Evolutionary conservation across 140 eudicot genomes (phyloP).

Genomic region (Ambrosia hybrid): DNA sequence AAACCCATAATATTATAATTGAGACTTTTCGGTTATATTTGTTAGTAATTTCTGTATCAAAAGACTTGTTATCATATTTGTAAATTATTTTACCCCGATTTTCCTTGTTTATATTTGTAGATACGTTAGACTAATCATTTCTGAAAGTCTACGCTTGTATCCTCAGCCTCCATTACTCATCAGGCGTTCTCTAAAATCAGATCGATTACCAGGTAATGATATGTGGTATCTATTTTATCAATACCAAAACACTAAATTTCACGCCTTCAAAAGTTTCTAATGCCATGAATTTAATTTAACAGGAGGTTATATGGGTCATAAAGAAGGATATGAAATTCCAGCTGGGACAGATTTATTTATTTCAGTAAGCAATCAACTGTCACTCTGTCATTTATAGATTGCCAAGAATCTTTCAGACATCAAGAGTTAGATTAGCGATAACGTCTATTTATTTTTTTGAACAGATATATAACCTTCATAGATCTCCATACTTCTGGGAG

Average conservation of each 20-base stretch:
- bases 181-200: constrained; percentile 79
- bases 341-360: constrained; percentile 86
- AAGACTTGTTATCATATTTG: constrained; percentile 3
- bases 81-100: not conserved
- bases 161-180: constrained; percentile 99
- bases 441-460: not conserved
- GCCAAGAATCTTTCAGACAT: not conserved
- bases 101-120: constrained; percentile 36
- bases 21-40: not conserved
- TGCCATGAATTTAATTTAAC: constrained; percentile 20
- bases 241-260: not conserved
- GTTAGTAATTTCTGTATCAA: not conserved
- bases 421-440: not conserved
- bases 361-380: constrained; percentile 55
- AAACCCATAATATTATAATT: not conserved
- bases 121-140: constrained; percentile 83
- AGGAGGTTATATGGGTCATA: constrained; percentile 85
- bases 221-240: not conserved
- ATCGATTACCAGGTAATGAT: constrained; percentile 68
- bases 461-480: constrained; percentile 95
- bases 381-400: not conserved
- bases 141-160: constrained; percentile 79
- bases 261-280: not conserved
- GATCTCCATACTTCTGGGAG: constrained; percentile 95
- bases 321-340: constrained; percentile 78